Evolutionary conservation across 176 grass and related monocot species (phyloP), one percentile per base, ranked within the genome.

Genomic region (Pharus latifolius): DNA sequence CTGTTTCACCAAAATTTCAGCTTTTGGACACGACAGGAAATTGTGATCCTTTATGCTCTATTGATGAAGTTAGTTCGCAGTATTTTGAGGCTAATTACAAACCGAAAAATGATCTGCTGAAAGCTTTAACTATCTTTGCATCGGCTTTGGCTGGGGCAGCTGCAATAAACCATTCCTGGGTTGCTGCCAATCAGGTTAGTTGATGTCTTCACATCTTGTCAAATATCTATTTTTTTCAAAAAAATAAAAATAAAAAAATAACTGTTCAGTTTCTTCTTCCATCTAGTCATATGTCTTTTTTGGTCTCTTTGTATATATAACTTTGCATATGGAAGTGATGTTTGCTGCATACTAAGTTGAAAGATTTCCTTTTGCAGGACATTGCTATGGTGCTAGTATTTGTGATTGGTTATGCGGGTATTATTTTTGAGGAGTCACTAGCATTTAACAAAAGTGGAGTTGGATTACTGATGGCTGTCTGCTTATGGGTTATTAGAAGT

Each of bases 361-460:
- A 59, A 33, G 67, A 81, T 75, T 61, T 81, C 27, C 52, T 82
- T 47, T 56, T 77, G 65, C 86, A 98, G 94, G 87, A 98, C 74
- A 74, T 93, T 79, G 89, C 94, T 43, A 90, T 98, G 94, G 83
- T 83, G 43, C 66, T 98, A 55, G 94, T 98, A 49, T 98, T 98
- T 83, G 71, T 74, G 56, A 70, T 98, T 80, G 94, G 94, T 59
- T 98, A 98, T 70, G 87, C 81, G 46, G 89, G 94, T 74, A 93
- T 98, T 56, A 78, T 98, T 85, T 98, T 98, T 74, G 89, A 98
- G 74, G 94, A 98, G 69, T 93, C 94, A 68, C 52, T 98, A 28
- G 86, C 94, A 73, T 98, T 98, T 75, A 93, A 93, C 67, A 98
- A 98, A 88, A 98, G 89, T 49, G 94, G 94, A 53, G 87, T 98